Conservation (phyloP, 2,329 filamentous ascomycete genomes). For the Mycosphaerelloides madeirae region DNA sequence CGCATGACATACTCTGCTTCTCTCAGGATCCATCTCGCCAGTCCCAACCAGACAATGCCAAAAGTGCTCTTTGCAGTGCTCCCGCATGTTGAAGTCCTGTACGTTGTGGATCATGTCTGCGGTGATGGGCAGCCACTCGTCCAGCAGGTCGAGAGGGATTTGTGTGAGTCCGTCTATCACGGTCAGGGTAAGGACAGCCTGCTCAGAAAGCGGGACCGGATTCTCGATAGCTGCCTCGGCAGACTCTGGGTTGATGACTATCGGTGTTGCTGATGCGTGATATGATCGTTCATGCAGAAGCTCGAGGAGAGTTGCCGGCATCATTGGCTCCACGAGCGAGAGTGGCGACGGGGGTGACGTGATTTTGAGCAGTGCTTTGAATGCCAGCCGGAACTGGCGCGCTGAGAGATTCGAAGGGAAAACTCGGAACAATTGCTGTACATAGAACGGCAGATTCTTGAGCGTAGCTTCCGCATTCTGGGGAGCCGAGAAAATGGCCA, state of each 20-base stretch:
- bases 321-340: conserved; percentile 65
- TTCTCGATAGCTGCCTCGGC: conserved; percentile 18
- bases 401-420: conserved; percentile 75
- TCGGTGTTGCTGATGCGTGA: conserved; percentile 46
- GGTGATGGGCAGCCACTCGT: conserved; percentile 74
- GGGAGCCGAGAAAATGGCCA: conserved; percentile 75
- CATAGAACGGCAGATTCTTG: conserved; percentile 73
- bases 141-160: conserved; percentile 63
- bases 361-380: conserved; percentile 78
- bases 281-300: conserved; percentile 64
- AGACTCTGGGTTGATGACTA: conserved; percentile 38
- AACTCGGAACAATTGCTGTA: conserved; percentile 70
- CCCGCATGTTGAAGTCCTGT: conserved; percentile 56
- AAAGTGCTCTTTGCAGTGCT: conserved; percentile 64
- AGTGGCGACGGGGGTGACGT: conserved; percentile 74
- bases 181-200: conserved; percentile 70
- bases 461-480: conserved; percentile 68
- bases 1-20: conserved; percentile 69
- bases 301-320: conserved; percentile 78
- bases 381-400: conserved; percentile 82
- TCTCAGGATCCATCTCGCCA: conserved; percentile 84
- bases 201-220: conserved; percentile 59
- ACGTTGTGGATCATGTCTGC: conserved; percentile 65
- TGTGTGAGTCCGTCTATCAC: conserved; percentile 75
- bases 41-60: conserved; percentile 67